These are phyloP conservation scores for Fraxinus anomala DNA, from an alignment of 257 asterid species.

Conservation along the genomic window DNA sequence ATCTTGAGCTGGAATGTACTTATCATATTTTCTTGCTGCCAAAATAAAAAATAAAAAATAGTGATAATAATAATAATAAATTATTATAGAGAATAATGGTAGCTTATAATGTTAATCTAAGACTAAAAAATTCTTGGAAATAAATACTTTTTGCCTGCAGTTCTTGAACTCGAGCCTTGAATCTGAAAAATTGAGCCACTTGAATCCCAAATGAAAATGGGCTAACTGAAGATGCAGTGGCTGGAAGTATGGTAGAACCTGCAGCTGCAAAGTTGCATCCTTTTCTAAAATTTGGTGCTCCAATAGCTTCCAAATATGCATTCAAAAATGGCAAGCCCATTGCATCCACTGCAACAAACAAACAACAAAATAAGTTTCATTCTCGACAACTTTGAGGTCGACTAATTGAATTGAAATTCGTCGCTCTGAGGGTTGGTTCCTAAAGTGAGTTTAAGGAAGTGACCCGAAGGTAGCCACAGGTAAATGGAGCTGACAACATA, in stretches of 20 bases:
- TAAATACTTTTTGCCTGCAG: slow-evolving; percentile 56
- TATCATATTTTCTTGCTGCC: slow-evolving; percentile 66
- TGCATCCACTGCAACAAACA: slow-evolving; percentile 69
- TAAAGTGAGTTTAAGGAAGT: too few species aligned
- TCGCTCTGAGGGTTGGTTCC: not conserved
- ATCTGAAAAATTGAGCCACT: slow-evolving; percentile 83
- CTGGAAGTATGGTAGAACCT: slow-evolving; percentile 69
- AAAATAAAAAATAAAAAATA: not conserved
- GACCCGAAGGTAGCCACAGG: too few species aligned
- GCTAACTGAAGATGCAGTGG: slow-evolving; percentile 61
- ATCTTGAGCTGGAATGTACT: slow-evolving; percentile 67
- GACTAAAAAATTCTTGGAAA: not conserved
- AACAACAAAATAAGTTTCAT: too few species aligned
- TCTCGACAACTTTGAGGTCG: not conserved
- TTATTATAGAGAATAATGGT: not conserved
- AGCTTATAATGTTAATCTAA: not conserved
- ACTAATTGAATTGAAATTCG: too few species aligned
- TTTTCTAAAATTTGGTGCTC: slow-evolving; percentile 60
- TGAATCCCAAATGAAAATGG: slow-evolving; percentile 81
- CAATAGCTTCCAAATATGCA: slow-evolving; percentile 78
- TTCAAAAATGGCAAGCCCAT: slow-evolving; percentile 84
- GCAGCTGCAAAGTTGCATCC: slow-evolving; percentile 96
- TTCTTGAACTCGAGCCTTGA: slow-evolving; percentile 73
- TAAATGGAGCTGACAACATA: too few species aligned
- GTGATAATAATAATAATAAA: not conserved